Evolutionary conservation across 352 stramenopile genomes (phyloP).

Genomic region (Globisporangium middletonii): DNA sequence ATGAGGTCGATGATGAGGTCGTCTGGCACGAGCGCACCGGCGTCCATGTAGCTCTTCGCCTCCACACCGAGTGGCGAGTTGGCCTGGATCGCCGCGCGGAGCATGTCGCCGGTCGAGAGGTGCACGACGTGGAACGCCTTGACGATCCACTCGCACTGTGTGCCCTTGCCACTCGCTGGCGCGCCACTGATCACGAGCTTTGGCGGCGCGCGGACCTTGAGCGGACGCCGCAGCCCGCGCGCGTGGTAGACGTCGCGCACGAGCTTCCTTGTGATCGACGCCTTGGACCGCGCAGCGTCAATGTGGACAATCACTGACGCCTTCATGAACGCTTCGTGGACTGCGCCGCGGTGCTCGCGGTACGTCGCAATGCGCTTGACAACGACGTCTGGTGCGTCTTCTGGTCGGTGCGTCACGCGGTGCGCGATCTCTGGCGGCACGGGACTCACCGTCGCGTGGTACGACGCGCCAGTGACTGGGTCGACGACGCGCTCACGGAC

Average conservation of each 20-base stretch:
- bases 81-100: slow-evolving; percentile 83
- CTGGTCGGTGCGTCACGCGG: slow-evolving; percentile 58
- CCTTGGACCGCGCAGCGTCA: slow-evolving; percentile 44
- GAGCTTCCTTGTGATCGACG: slow-evolving; percentile 35
- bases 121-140: slow-evolving; percentile 91
- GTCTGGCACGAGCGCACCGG: slow-evolving; percentile 90
- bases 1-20: slow-evolving; percentile 94
- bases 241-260: slow-evolving; percentile 44
- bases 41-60: slow-evolving; percentile 92
- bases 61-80: slow-evolving; percentile 51
- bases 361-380: slow-evolving; percentile 73
- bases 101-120: slow-evolving; percentile 93
- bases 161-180: slow-evolving; percentile 94
- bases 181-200: slow-evolving; percentile 90
- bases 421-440: slow-evolving; percentile 38
- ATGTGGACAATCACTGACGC: slow-evolving; percentile 61
- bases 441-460: slow-evolving; percentile 76
- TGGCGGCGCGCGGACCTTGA: slow-evolving; percentile 38
- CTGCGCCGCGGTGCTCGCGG: slow-evolving; percentile 68
- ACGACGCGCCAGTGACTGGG: slow-evolving; percentile 64
- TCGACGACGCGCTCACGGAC: slow-evolving; percentile 78
- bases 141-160: slow-evolving; percentile 93
- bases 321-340: slow-evolving; percentile 76
- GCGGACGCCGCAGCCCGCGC: slow-evolving; percentile 31
- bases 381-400: slow-evolving; percentile 84